Evolutionary conservation across 2,329 filamentous ascomycete genomes (phyloP), one percentile per base, ranked within the genome.

Genomic region (Parastagonospora avenae): DNA sequence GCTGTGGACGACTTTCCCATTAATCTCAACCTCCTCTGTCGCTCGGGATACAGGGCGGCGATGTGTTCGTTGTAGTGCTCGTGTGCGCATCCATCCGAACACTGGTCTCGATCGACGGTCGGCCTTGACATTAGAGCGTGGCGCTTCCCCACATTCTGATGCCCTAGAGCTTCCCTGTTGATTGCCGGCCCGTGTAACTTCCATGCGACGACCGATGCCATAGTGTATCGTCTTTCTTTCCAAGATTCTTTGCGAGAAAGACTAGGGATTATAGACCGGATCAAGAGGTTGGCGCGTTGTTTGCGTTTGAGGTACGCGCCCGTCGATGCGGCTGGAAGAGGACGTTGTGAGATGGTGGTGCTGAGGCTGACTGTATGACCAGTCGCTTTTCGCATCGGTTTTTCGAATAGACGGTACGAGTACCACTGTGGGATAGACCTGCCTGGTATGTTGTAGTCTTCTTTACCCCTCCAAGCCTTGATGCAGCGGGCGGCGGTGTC

Each of bases 181-280:
- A 70, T 65, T 57, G 45, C 52, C 57, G 60, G 57, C 67, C 54
- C 60, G 60, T 64, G 59, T 60, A 57, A 53, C 64, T 57, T 53
- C 29, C 56, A 72, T 71, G 68, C 68, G 58, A 67, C 68, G 60
- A 63, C 66, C 63, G 64, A 72, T 72, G 67, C 62, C 58, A 63
- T 69, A 70, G 62, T 62, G 64, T 67, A 64, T 63, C 59, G 58
- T 66, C 63, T 68, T 65, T 62, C 59, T 60, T 66, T 72, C 63
- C 64, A 63, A 62, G 48, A 64, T 70, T 70, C 62, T 67, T 60
- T 62, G 62, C 62, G 54, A 59, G 62, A 64, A 71, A 72, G 70
- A 74, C 59, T 74, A 73, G 72, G 72, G 71, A 74, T 24, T 24
- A 24, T 74, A 74, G 72, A 74, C 58, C 64, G 70, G 71, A 63